A percentile compares a stretch with the other conserved stretches of the same genome.
These are phyloP conservation scores for Salvia hispanica DNA, from an alignment of 257 asterid species.

Conservation along the genomic window DNA sequence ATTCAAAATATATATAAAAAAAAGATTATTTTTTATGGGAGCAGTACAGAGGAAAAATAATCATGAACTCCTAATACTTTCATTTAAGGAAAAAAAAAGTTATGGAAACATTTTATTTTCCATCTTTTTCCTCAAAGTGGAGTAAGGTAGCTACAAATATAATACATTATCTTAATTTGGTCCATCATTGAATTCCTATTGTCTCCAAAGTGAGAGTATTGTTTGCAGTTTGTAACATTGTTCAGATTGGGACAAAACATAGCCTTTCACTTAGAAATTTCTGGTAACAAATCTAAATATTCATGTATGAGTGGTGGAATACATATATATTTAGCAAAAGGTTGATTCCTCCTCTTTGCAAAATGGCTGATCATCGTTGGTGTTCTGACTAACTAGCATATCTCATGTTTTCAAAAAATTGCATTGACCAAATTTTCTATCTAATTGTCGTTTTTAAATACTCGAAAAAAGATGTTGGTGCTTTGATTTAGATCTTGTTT, in stretches of 20 bases:
- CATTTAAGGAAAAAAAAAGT: neutral
- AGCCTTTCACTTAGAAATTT: slow-evolving; percentile 16
- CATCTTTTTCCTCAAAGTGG: neutral
- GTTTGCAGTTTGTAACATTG: slow-evolving; percentile 33
- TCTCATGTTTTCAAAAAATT: no score
- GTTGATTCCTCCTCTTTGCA: slow-evolving; percentile 7
- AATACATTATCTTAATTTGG: slow-evolving; percentile 8
- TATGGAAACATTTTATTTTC: neutral
- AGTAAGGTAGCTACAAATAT: slow-evolving; percentile 4
- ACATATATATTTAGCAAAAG: neutral
- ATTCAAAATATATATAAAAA: no score
- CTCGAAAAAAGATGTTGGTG: no score
- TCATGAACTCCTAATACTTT: no score
- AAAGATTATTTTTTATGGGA: no score
- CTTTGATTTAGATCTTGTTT: no score
- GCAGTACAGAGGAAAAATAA: no score
- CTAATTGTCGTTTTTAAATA: no score
- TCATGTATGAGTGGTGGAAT: neutral
- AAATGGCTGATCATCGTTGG: slow-evolving; percentile 16
- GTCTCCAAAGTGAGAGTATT: slow-evolving; percentile 39
- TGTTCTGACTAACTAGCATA: neutral
- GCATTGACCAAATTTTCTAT: no score
- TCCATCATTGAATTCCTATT: slow-evolving; percentile 18
- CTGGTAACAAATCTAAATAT: neutral
- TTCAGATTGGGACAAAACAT: slow-evolving; percentile 26